A percentile compares a stretch with the other conserved stretches of the same genome.
Conservation (phyloP, 441 rosid species). For the Arabidopsis hybrid region DNA sequence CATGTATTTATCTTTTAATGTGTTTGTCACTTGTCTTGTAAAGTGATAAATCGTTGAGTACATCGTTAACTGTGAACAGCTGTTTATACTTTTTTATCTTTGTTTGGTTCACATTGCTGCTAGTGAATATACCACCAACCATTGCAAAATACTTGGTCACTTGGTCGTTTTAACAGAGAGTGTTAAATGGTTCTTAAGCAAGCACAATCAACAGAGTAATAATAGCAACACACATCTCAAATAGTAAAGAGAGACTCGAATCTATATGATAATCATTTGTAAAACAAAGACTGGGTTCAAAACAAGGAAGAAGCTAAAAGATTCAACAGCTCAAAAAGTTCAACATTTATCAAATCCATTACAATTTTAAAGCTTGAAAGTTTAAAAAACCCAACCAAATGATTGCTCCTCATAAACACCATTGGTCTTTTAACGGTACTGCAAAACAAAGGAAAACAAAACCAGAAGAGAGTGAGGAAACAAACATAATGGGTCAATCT, state of each 20-base stretch:
- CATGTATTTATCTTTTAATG: neutral
- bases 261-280: neutral
- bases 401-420: neutral
- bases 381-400: neutral
- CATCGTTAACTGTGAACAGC: neutral
- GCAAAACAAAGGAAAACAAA: conserved; percentile 34
- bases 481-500: neutral
- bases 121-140: neutral
- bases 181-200: neutral
- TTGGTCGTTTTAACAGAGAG: neutral
- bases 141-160: neutral
- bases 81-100: neutral
- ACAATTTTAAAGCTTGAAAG: conserved; percentile 4
- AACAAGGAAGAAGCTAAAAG: conserved; percentile 1
- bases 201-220: neutral
- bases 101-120: neutral
- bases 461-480: neutral
- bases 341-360: conserved; percentile 18
- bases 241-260: neutral
- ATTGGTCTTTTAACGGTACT: conserved; percentile 57
- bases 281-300: neutral
- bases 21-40: neutral
- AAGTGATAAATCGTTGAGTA: neutral
- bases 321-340: conserved; percentile 9
- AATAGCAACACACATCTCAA: neutral